Evolutionary conservation across 108 stramenopile genomes (phyloP).

Genomic region (Skeletonema marinoi): DNA sequence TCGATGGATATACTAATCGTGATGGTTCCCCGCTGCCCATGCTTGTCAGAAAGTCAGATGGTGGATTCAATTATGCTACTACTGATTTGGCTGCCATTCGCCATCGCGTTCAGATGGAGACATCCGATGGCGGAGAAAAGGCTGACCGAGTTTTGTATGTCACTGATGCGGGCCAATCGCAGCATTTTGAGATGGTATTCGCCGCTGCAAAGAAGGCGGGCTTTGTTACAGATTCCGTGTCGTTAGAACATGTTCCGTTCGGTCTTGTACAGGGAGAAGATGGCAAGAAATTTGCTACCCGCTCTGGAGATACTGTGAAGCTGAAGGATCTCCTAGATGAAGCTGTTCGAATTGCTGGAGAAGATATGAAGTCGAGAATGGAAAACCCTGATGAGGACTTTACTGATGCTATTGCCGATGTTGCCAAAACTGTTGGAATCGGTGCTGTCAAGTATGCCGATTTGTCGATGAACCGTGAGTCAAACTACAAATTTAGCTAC

Average conservation of each 20-base stretch:
- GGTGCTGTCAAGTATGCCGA: slow-evolving; percentile 99
- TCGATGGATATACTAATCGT: slow-evolving; percentile 82
- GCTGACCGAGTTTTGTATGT: slow-evolving; percentile 92
- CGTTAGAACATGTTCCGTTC: slow-evolving; percentile 96
- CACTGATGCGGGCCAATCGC: slow-evolving; percentile 96
- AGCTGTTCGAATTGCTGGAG: slow-evolving; percentile 85
- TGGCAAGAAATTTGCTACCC: slow-evolving; percentile 98
- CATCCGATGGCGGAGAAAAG: slow-evolving; percentile 69
- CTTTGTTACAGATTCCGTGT: slow-evolving; percentile 63
- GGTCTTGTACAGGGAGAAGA: slow-evolving; percentile 99
- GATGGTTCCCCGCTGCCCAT: slow-evolving; percentile 89
- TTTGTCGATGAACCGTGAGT: slow-evolving; percentile 94
- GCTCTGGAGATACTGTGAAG: slow-evolving; percentile 97
- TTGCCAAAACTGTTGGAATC: slow-evolving; percentile 91
- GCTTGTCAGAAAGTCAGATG: slow-evolving; percentile 95
- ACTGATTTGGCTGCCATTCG: slow-evolving; percentile 97
- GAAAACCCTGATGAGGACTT: slow-evolving; percentile 49
- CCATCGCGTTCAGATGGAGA: slow-evolving; percentile 74
- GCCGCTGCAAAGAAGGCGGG: slow-evolving; percentile 85
- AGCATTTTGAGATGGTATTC: slow-evolving; percentile 96
- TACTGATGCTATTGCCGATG: slow-evolving; percentile 56
- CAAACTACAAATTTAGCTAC: slow-evolving; percentile 98
- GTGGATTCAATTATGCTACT: slow-evolving; percentile 98
- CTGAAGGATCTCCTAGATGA: slow-evolving; percentile 97
- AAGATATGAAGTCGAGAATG: slow-evolving; percentile 73